phyloP scores from a whole-genome alignment of 805 yeast species.

The Wickerhamiella parazyma region DNA sequence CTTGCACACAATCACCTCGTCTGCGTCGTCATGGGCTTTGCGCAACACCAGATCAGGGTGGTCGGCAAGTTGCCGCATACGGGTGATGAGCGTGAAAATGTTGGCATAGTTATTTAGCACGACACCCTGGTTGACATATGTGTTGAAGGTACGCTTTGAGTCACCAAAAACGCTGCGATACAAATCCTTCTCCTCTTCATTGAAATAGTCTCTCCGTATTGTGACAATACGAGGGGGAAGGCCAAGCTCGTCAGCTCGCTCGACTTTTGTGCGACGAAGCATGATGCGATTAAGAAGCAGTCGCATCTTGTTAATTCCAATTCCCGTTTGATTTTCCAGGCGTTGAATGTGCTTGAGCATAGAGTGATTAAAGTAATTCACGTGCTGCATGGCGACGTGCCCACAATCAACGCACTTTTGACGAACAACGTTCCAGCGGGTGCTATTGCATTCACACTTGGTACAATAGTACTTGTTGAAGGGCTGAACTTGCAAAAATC shows the following conservation, averaged over 20 bases:
- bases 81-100: constrained; percentile 84
- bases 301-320: constrained; percentile 67
- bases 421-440: constrained; percentile 78
- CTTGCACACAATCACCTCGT: constrained; percentile 64
- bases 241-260: constrained; percentile 94
- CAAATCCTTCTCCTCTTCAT: constrained; percentile 88
- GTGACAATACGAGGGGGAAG: constrained; percentile 92
- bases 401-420: constrained; percentile 78
- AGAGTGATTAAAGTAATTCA: constrained; percentile 90
- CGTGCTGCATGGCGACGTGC: constrained; percentile 88
- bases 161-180: constrained; percentile 81
- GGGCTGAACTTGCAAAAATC: constrained; percentile 75
- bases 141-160: constrained; percentile 74
- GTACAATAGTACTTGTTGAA: constrained; percentile 85
- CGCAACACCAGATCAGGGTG: constrained; percentile 92
- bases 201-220: constrained; percentile 73
- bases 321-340: constrained; percentile 63
- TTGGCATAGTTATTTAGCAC: constrained; percentile 94
- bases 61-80: constrained; percentile 97
- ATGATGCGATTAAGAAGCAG: constrained; percentile 62
- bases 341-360: constrained; percentile 88
- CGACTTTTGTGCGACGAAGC: constrained; percentile 90
- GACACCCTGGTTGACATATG: constrained; percentile 91
- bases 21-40: constrained; percentile 33
- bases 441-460: constrained; percentile 73